A percentile compares a stretch with the other conserved stretches of the same genome.
These are phyloP conservation scores for Helotiales sp. DNA, from an alignment of 2,329 filamentous ascomycete species.

Conservation along the genomic window DNA sequence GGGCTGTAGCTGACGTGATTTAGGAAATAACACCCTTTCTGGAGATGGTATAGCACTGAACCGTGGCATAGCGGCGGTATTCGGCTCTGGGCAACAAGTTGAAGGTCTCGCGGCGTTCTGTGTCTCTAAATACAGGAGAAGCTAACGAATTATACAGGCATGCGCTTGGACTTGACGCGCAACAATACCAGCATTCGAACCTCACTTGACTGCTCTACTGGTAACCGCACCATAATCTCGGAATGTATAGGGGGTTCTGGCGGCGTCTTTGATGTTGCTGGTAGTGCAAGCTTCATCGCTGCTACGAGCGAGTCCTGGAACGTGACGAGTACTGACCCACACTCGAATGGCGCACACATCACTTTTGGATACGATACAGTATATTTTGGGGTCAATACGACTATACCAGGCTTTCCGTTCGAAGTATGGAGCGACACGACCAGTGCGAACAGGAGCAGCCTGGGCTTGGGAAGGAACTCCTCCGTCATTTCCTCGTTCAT, in stretches of 20 bases:
- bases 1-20: neutral
- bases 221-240: neutral
- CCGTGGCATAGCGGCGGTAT: neutral
- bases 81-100: neutral
- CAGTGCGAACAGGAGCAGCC: neutral
- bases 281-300: neutral
- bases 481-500: neutral
- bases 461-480: neutral
- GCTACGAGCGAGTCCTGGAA: neutral
- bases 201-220: neutral
- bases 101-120: neutral
- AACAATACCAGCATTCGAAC: neutral
- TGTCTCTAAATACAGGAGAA: neutral
- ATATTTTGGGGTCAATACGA: neutral
- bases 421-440: neutral
- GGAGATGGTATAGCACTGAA: neutral
- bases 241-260: neutral
- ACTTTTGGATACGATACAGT: neutral
- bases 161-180: neutral
- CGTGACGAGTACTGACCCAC: neutral
- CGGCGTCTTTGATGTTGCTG: neutral
- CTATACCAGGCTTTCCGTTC: neutral
- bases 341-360: neutral
- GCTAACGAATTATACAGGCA: neutral
- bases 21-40: neutral